phyloP scores from a whole-genome alignment of 805 yeast genomes.

The Metschnikowia continentalis region DNA sequence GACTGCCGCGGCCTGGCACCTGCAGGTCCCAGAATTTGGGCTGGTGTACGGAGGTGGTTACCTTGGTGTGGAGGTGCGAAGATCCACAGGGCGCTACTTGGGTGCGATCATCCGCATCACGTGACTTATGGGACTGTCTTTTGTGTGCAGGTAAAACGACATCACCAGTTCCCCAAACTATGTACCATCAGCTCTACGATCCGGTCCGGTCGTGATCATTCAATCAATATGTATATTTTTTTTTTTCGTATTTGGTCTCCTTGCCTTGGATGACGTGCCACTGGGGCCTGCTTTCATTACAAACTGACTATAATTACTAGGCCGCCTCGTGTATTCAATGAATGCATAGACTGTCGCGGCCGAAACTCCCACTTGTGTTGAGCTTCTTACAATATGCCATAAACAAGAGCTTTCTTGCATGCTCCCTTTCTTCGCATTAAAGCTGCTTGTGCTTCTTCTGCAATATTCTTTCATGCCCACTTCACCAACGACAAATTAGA shows the following conservation, averaged over 20 bases:
- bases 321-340: slow-evolving; percentile 4
- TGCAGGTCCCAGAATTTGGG: not conserved
- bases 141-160: not conserved
- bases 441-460: not conserved
- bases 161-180: not conserved
- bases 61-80: not conserved
- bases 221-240: not conserved
- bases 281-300: slow-evolving; percentile 5
- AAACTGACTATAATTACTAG: slow-evolving; percentile 5
- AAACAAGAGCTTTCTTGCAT: slow-evolving; percentile 1
- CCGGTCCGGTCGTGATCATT: not conserved
- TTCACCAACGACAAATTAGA: not conserved
- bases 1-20: slow-evolving; percentile 1
- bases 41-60: not conserved
- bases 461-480: slow-evolving; percentile 1
- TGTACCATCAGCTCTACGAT: not conserved
- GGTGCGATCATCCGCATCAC: not conserved
- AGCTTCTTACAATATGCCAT: slow-evolving; percentile 3
- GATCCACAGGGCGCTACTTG: too few species aligned
- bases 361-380: not conserved
- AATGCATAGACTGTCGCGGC: slow-evolving; percentile 5
- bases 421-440: not conserved
- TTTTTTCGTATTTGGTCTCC: slow-evolving; percentile 2
- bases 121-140: not conserved
- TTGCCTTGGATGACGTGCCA: slow-evolving; percentile 2